These are phyloP conservation scores for Candolleomyces eurysporus DNA, from an alignment of 768 basidiomycete genomes.

Conservation along the genomic window DNA sequence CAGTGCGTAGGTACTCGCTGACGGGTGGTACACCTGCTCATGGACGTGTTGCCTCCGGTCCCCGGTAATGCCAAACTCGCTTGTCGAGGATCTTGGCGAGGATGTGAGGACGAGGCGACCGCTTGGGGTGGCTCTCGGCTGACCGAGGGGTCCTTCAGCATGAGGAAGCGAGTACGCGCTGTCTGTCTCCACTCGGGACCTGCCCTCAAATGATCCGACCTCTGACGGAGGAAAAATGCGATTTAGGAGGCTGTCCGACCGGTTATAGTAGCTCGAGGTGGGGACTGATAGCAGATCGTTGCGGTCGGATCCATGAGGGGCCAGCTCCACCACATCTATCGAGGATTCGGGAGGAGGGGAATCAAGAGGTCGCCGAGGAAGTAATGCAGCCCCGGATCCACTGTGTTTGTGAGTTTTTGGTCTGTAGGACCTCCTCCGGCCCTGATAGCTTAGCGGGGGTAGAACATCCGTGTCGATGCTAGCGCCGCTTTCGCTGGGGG, in stretches of 20 bases:
- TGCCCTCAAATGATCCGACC: conserved; percentile 7
- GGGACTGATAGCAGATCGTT: neutral
- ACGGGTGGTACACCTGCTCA: conserved; percentile 3
- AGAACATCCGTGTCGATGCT: conserved; percentile 11
- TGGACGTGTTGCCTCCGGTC: conserved; percentile 8
- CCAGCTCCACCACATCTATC: neutral
- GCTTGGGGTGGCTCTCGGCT: neutral
- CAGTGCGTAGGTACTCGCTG: conserved; percentile 1
- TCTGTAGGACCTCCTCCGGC: conserved; percentile 13
- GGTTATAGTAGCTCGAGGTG: conserved; percentile 5
- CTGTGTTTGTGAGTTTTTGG: conserved; percentile 13
- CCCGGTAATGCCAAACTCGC: neutral
- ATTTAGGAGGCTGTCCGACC: conserved; percentile 24
- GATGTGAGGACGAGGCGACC: neutral
- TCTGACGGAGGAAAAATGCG: conserved; percentile 21
- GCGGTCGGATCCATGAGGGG: neutral
- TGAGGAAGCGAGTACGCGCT: conserved; percentile 10
- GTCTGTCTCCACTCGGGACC: conserved; percentile 7
- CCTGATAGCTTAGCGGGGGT: conserved; percentile 16
- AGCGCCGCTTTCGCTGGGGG: neutral
- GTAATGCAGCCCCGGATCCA: conserved; percentile 11
- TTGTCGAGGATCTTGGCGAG: neutral
- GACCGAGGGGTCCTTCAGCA: conserved; percentile 2
- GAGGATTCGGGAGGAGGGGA: conserved; percentile 4
- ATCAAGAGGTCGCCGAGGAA: neutral